phyloP scores from a whole-genome alignment of 345 rosid genomes.

The Camelina laxa region DNA sequence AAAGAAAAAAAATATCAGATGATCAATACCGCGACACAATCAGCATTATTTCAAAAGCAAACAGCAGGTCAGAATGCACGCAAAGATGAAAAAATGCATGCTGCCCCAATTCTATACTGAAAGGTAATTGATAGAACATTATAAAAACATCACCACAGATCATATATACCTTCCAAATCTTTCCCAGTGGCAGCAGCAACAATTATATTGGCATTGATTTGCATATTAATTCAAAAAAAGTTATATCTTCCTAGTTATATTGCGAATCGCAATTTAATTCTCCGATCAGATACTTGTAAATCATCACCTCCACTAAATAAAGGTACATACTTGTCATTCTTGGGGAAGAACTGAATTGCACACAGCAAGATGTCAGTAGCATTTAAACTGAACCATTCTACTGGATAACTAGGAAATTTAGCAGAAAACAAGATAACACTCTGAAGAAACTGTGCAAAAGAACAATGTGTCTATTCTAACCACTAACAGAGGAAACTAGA shows the following conservation, averaged over 20 bases:
- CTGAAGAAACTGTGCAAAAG: neutral
- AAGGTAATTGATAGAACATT: neutral
- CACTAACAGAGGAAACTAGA: neutral
- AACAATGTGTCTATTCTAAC: neutral
- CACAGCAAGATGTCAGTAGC: neutral
- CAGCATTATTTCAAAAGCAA: neutral
- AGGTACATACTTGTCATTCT: slow-evolving; percentile 93
- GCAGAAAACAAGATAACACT: neutral
- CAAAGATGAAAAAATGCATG: neutral
- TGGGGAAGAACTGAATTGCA: slow-evolving; percentile 80
- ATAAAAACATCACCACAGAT: neutral
- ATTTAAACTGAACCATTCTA: slow-evolving; percentile 2
- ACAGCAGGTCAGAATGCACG: neutral
- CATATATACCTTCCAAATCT: slow-evolving; percentile 84
- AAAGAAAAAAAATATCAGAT: neutral
- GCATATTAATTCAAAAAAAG: too few species aligned
- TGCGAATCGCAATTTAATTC: slow-evolving; percentile 90
- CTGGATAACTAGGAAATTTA: neutral
- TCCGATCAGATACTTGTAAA: slow-evolving; percentile 63
- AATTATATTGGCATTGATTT: slow-evolving; percentile 86
- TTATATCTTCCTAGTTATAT: too few species aligned
- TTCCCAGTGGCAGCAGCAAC: slow-evolving; percentile 97
- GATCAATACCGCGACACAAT: neutral
- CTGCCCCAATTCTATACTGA: neutral
- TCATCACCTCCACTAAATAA: slow-evolving; percentile 82